phyloP scores from a whole-genome alignment of 2,329 filamentous ascomycete species.

The Orbilia javanica region DNA sequence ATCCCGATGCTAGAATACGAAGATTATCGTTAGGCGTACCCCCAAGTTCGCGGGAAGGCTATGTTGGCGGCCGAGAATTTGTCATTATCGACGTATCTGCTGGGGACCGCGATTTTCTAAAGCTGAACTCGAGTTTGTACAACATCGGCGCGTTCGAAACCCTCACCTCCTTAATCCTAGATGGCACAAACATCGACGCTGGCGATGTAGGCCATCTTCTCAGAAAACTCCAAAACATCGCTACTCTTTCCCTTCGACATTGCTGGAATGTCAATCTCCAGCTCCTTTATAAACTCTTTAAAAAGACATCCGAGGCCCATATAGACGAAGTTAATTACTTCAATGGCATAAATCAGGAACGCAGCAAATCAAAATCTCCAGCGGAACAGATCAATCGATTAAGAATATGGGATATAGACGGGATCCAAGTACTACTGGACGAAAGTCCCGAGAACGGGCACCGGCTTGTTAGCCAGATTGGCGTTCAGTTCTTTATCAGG shows the following conservation, averaged over 20 bases:
- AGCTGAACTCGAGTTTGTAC: conserved; percentile 28
- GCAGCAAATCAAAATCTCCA: conserved; percentile 26
- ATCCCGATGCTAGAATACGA: conserved; percentile 15
- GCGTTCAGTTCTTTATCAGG: conserved; percentile 45
- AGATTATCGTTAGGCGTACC: conserved; percentile 33
- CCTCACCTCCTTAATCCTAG: conserved; percentile 37
- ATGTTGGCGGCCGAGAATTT: conserved; percentile 35
- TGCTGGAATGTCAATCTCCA: conserved; percentile 57
- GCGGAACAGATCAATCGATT: conserved; percentile 39
- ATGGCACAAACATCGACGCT: conserved; percentile 48
- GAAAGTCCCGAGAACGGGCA: conserved; percentile 43
- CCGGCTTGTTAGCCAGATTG: conserved; percentile 44
- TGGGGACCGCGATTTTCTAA: conserved; percentile 45
- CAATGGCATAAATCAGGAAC: conserved; percentile 27
- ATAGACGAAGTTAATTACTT: conserved; percentile 51
- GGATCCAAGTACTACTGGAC: conserved; percentile 30
- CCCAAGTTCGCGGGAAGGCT: conserved; percentile 31
- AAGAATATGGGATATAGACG: conserved; percentile 55
- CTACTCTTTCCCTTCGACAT: conserved; percentile 35
- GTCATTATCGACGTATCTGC: conserved; percentile 48
- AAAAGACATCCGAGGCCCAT: conserved; percentile 50
- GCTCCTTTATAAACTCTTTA: conserved; percentile 51
- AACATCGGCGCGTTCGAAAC: conserved; percentile 26
- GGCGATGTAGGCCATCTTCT: conserved; percentile 53
- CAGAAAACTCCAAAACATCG: conserved; percentile 42